These are phyloP conservation scores for Floccularia luteovirens DNA, from an alignment of 768 basidiomycete genomes.

Conservation along the genomic window DNA sequence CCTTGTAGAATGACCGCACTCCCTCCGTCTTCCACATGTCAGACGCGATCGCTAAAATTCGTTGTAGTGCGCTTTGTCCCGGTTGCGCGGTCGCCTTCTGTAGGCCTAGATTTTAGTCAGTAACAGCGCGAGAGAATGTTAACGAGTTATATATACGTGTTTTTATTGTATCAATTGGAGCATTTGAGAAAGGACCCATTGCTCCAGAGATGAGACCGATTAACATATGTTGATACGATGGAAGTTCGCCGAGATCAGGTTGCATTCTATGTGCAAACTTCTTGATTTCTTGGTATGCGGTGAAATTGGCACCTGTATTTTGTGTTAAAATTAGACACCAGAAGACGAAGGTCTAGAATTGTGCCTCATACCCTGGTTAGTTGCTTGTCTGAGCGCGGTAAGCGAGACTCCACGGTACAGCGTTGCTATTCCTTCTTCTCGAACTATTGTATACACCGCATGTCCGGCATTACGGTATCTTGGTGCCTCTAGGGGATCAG, in stretches of 20 bases:
- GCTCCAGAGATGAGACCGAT: slow-evolving; percentile 96
- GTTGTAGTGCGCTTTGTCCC: slow-evolving; percentile 71
- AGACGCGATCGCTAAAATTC: slow-evolving; percentile 72
- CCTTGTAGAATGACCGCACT: slow-evolving; percentile 89
- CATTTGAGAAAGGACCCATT: slow-evolving; percentile 98
- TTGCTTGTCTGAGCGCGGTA: slow-evolving; percentile 93
- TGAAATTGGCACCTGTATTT: slow-evolving; percentile 82
- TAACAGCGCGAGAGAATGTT: background rate
- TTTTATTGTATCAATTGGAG: slow-evolving; percentile 92
- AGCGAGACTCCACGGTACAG: slow-evolving; percentile 91
- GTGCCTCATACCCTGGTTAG: slow-evolving; percentile 74
- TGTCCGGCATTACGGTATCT: slow-evolving; percentile 96
- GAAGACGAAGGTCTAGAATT: background rate
- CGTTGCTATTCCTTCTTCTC: slow-evolving; percentile 81
- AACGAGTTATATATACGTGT: slow-evolving; percentile 54
- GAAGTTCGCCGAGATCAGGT: slow-evolving; percentile 72
- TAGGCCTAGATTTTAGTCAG: slow-evolving; percentile 41
- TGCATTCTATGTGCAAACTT: slow-evolving; percentile 71
- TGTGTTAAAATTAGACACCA: slow-evolving; percentile 1
- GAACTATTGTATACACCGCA: slow-evolving; percentile 88
- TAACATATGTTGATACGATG: slow-evolving; percentile 92
- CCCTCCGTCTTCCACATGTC: slow-evolving; percentile 96
- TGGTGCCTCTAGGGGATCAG: slow-evolving; percentile 90
- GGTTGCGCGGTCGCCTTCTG: slow-evolving; percentile 75
- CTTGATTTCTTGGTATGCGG: slow-evolving; percentile 96